These are phyloP conservation scores for Rhizophora mangle DNA, from an alignment of 345 rosid species.

Conservation along the genomic window DNA sequence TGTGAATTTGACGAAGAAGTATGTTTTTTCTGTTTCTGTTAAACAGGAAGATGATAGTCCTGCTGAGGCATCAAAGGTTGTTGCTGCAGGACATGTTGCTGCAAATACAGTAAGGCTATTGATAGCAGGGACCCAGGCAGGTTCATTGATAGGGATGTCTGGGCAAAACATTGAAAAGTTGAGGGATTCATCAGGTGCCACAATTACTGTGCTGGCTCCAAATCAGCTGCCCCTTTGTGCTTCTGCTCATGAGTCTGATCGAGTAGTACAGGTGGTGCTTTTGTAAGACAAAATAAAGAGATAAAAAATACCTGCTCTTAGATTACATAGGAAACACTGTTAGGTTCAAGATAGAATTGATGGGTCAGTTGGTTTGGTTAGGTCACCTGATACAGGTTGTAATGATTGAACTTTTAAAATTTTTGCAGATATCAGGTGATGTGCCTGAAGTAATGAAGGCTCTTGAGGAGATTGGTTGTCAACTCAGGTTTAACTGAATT, in stretches of 20 bases:
- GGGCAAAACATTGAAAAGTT: constrained; percentile 65
- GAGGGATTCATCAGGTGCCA: constrained; percentile 57
- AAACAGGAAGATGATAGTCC: constrained; percentile 51
- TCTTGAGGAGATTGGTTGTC: constrained; percentile 52
- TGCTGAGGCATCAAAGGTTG: constrained; percentile 28
- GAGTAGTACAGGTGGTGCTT: constrained; percentile 52
- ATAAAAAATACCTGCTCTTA: neutral
- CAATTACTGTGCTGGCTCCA: constrained; percentile 54
- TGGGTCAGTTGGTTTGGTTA: no score
- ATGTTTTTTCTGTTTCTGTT: constrained; percentile 1
- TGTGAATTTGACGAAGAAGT: neutral
- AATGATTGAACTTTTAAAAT: neutral
- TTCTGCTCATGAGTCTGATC: constrained; percentile 66
- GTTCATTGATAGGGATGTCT: constrained; percentile 53
- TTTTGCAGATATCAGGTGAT: constrained; percentile 54
- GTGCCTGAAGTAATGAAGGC: constrained; percentile 57
- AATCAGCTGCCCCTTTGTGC: constrained; percentile 66
- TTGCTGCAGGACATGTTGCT: constrained; percentile 49
- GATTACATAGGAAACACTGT: neutral
- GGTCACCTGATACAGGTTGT: neutral
- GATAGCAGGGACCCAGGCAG: constrained; percentile 69
- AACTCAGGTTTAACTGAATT: constrained; percentile 37
- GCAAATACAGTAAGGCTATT: constrained; percentile 56
- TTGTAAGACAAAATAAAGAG: no score
- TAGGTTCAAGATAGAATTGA: no score